Evolutionary conservation across 352 stramenopile species (phyloP).

Genomic region (Globisporangium iwayamae): DNA sequence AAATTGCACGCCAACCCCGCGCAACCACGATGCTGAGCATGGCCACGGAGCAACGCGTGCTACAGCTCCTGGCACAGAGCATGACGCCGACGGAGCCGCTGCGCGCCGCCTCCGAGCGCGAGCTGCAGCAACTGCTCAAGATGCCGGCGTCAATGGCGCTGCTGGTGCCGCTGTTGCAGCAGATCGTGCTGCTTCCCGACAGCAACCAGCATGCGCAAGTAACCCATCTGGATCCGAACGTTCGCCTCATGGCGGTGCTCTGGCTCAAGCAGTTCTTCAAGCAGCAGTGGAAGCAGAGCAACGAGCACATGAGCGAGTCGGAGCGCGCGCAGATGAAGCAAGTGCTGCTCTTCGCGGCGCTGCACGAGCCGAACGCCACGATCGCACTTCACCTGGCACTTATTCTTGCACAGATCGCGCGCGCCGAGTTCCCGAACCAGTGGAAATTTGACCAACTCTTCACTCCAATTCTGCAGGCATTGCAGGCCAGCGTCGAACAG

Average conservation of each 20-base stretch:
- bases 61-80: conserved; percentile 50
- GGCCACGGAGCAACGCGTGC: conserved; percentile 27
- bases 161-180: conserved; percentile 41
- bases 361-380: conserved; percentile 56
- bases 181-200: conserved; percentile 36
- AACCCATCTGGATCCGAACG: conserved; percentile 30
- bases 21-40: conserved; percentile 17
- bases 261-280: conserved; percentile 81
- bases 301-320: conserved; percentile 28
- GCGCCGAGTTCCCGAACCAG: conserved; percentile 65
- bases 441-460: conserved; percentile 74
- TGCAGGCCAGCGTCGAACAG: conserved; percentile 27
- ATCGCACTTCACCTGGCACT: conserved; percentile 65
- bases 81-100: conserved; percentile 33
- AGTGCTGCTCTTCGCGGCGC: conserved; percentile 56
- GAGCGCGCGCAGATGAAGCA: conserved; percentile 47
- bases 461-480: conserved; percentile 41
- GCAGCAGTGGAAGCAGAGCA: conserved; percentile 35
- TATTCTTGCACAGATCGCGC: conserved; percentile 61
- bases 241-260: conserved; percentile 63
- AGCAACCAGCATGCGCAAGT: conserved; percentile 30
- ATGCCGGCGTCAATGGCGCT: conserved; percentile 20
- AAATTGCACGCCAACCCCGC: neutral
- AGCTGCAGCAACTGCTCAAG: conserved; percentile 35
- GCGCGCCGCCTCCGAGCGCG: conserved; percentile 45